phyloP scores from a whole-genome alignment of 1,284 basidiomycete genomes.

The Rhodotorula sp. region DNA sequence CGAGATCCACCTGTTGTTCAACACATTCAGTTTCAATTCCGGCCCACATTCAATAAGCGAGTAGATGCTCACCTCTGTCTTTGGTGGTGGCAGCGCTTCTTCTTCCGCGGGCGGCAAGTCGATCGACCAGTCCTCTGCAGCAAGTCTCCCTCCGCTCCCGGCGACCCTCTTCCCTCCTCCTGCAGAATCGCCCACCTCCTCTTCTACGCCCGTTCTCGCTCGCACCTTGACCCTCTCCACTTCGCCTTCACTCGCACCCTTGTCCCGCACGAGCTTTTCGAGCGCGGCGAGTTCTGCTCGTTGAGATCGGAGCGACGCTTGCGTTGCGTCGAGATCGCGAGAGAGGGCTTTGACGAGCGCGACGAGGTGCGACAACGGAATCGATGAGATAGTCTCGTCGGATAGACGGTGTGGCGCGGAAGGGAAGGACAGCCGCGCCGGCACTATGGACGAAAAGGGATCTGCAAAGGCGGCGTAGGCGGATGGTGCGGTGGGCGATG shows the following conservation, averaged over 20 bases:
- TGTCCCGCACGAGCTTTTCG: constrained; percentile 13
- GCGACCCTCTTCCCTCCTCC: not conserved
- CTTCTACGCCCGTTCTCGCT: constrained; percentile 5
- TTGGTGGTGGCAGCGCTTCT: not conserved
- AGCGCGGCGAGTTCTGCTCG: constrained; percentile 25
- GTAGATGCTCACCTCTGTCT: not conserved
- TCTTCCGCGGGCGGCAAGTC: not conserved
- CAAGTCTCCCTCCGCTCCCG: not conserved
- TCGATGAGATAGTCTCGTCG: not conserved
- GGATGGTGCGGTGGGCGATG: not conserved
- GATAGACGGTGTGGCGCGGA: constrained; percentile 24
- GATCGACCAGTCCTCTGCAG: constrained; percentile 23
- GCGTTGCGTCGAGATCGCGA: not conserved
- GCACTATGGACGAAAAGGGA: not conserved
- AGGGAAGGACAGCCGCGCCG: constrained; percentile 18
- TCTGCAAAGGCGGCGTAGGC: not conserved
- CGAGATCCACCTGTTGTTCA: constrained; percentile 22
- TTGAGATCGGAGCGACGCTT: not conserved
- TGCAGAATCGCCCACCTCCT: not conserved
- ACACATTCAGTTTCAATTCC: not conserved
- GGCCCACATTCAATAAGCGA: no score
- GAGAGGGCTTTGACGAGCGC: constrained; percentile 33
- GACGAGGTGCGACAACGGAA: constrained; percentile 26
- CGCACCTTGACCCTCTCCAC: constrained; percentile 30
- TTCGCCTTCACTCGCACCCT: constrained; percentile 26